A percentile compares a stretch with the other conserved stretches of the same genome.
phyloP scores from a whole-genome alignment of 2,329 filamentous ascomycete species.

The Zymoseptoria crescenta region DNA sequence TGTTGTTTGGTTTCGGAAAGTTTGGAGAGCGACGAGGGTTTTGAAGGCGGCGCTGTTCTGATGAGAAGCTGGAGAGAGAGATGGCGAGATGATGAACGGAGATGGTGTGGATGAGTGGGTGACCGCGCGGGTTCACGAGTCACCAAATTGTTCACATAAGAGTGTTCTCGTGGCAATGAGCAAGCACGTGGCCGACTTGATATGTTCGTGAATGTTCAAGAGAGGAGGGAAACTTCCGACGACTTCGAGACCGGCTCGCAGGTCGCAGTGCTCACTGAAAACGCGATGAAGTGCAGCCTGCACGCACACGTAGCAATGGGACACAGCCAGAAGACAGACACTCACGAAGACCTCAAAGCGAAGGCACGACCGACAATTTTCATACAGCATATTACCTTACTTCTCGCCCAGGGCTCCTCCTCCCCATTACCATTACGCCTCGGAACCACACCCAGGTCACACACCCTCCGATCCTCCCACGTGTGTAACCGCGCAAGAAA shows the following conservation, averaged over 20 bases:
- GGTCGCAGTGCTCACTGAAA: too few species aligned
- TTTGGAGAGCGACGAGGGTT: neutral
- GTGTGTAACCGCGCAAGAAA: too few species aligned
- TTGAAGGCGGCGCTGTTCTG: neutral
- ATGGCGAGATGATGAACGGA: neutral
- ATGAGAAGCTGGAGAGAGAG: neutral
- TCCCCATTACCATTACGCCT: neutral
- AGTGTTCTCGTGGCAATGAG: neutral
- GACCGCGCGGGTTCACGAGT: too few species aligned
- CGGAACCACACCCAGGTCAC: too few species aligned
- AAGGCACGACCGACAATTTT: neutral
- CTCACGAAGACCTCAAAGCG: too few species aligned
- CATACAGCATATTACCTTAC: neutral
- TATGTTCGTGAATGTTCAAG: too few species aligned
- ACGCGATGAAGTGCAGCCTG: too few species aligned
- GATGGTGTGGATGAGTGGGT: neutral
- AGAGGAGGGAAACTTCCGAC: too few species aligned
- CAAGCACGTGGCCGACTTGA: neutral
- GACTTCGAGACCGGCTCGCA: too few species aligned
- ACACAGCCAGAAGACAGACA: neutral
- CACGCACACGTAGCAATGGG: too few species aligned
- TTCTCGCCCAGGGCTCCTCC: neutral
- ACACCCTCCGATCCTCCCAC: too few species aligned
- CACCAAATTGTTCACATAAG: neutral
- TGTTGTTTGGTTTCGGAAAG: neutral